Percentiles rank a stretch among this genome's conserved stretches.
phyloP scores from a whole-genome alignment of 192 early-diverging fungal genomes.

The Coemansia asiatica region DNA sequence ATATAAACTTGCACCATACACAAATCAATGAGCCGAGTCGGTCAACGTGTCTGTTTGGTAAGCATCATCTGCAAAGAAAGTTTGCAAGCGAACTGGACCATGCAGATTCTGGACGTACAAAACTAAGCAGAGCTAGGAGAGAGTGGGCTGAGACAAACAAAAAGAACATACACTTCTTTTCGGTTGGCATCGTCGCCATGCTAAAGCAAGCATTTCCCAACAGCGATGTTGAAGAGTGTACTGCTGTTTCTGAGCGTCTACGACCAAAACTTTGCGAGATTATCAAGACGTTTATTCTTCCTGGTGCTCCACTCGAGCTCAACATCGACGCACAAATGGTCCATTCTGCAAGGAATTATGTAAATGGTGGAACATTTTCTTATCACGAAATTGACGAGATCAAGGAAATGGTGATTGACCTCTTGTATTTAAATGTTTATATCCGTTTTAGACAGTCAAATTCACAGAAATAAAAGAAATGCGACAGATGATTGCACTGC shows the following conservation, averaged over 20 bases:
- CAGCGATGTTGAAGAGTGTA: constrained; percentile 5
- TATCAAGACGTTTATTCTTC: constrained; percentile 33
- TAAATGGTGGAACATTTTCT: constrained; percentile 15
- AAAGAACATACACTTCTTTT: constrained; percentile 11
- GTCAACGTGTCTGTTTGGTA: not conserved
- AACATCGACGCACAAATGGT: constrained; percentile 18
- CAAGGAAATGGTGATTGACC: constrained; percentile 31
- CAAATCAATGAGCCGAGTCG: not conserved
- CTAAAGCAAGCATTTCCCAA: constrained; percentile 24
- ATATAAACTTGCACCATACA: not conserved
- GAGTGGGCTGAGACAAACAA: not conserved
- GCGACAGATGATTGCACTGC: no score
- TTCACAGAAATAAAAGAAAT: not conserved
- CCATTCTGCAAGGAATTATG: constrained; percentile 8
- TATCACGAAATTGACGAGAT: constrained; percentile 26
- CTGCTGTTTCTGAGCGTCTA: constrained; percentile 19
- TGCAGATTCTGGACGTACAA: not conserved
- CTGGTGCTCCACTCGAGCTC: constrained; percentile 25
- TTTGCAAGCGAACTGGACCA: not conserved
- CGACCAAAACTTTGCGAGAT: constrained; percentile 23
- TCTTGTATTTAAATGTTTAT: constrained; percentile 42
- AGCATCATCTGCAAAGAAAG: not conserved
- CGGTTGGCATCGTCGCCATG: constrained; percentile 25
- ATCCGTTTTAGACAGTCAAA: constrained; percentile 18
- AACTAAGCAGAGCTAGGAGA: not conserved